Base-by-base conservation (phyloP, 129 eudicot genomes). In the Centrapalus pauciflorus region DNA sequence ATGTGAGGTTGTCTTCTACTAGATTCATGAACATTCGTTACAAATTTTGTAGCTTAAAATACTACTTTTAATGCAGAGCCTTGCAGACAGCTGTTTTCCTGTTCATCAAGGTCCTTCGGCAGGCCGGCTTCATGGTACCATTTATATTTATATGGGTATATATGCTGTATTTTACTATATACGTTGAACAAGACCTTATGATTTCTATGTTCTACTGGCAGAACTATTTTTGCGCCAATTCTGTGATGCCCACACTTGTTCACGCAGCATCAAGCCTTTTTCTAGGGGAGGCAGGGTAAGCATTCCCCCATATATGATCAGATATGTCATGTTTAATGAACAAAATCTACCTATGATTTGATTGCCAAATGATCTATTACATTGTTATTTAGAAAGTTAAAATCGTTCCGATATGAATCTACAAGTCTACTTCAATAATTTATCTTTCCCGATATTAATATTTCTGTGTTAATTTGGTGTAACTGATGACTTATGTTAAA, bases 161-260 rank as follows among this genome's bases (percentile, higher is more conserved):
- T 35, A 26, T 68, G 74, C 27, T 75, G 19, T 52, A n/a, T 37
- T 63, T 84, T 69, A n/a, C 43, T 11, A 28, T 72, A 37, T 71
- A 67, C 63, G 21, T 57, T 61, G 70, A 74, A 51, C 24, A 35
- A 37, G 20, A 69, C 11, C 24, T 71, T 46, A n/a, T 57, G 25
- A 51, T 55, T 46, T 78, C 14, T 27, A 67, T 26, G 51, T n/a
- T n/a, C n/a, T n/a, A n/a, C n/a, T n/a, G n/a, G n/a, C 72, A 92
- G 95, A 92, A 73, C 68, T 92, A 26, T 92, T 92, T 75, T 71
- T 92, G 73, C 84, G 83, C 21, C 95, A 88, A 54, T 88, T 92
- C 61, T 92, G 95, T 66, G 96, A 88, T 76, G 96, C 87, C 27
- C 96, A 92, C 73, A 80, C 89, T 55, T 92, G 96, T 79, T 77